Percentiles rank a stretch among this genome's conserved stretches.
Evolutionary conservation across 116 monocot species (phyloP).

Genomic region (Cymodocea nodosa): DNA sequence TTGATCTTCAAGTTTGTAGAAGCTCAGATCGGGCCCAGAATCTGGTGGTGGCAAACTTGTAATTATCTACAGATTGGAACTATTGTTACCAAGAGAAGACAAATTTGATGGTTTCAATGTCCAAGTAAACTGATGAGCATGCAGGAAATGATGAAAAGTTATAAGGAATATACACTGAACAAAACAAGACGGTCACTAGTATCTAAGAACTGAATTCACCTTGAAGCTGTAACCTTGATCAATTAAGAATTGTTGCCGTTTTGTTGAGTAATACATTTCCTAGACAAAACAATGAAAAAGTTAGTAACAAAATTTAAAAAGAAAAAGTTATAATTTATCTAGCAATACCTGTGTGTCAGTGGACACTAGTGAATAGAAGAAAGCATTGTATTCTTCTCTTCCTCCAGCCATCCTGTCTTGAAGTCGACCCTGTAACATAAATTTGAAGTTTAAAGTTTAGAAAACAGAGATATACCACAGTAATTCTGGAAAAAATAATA

Average conservation of each 20-base stretch:
- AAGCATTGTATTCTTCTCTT: slow-evolving; percentile 99
- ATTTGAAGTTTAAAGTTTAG: no score
- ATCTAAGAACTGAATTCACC: slow-evolving; percentile 19
- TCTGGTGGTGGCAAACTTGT: slow-evolving; percentile 88
- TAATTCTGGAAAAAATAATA: no score
- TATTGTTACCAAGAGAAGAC: neutral
- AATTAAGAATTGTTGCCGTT: slow-evolving; percentile 95
- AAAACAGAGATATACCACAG: no score
- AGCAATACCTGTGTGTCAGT: slow-evolving; percentile 83
- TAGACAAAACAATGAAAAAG: slow-evolving; percentile 9
- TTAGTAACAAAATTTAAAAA: no score
- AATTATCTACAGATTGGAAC: slow-evolving; percentile 43
- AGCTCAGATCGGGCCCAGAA: slow-evolving; percentile 58
- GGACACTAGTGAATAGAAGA: slow-evolving; percentile 95
- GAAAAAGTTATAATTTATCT: no score
- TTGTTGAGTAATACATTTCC: slow-evolving; percentile 99
- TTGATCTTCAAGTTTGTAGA: slow-evolving; percentile 57
- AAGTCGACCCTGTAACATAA: slow-evolving; percentile 40
- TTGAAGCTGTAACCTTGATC: slow-evolving; percentile 98
- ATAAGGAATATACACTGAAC: neutral
- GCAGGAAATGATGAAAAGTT: no score
- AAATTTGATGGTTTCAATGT: neutral
- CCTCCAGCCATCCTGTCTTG: slow-evolving; percentile 99
- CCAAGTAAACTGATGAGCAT: no score
- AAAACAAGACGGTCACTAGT: neutral